Conservation (phyloP, 2,329 filamentous ascomycete species). For the Penicillium digitatum region DNA sequence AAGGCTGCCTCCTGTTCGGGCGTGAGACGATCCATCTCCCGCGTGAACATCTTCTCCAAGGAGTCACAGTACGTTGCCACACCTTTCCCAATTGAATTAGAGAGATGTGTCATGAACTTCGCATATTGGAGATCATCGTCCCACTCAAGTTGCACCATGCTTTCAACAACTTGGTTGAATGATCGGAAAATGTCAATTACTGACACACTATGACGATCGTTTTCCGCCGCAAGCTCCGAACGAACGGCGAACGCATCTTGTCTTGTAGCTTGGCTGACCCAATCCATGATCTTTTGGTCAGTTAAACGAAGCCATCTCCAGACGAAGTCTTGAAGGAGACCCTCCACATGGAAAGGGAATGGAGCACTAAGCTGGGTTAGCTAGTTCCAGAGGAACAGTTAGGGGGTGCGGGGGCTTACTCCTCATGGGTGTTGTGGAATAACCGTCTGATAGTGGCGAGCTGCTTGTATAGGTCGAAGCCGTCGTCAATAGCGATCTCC, state of each 20-base stretch:
- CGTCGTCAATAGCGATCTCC: constrained; percentile 83
- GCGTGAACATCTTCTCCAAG: constrained; percentile 76
- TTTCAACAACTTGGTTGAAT: constrained; percentile 87
- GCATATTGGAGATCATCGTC: constrained; percentile 90
- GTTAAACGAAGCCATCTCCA: constrained; percentile 90
- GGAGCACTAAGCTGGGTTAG: constrained; percentile 44
- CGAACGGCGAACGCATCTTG: constrained; percentile 82
- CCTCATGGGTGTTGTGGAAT: constrained; percentile 70
- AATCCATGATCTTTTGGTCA: constrained; percentile 72
- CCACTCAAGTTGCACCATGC: constrained; percentile 83
- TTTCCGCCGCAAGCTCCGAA: constrained; percentile 64
- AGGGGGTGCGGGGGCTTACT: constrained; percentile 31
- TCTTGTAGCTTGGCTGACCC: constrained; percentile 86
- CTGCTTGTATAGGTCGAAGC: constrained; percentile 88
- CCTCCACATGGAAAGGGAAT: constrained; percentile 86
- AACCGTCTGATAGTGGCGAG: constrained; percentile 79
- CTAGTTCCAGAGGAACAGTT: not conserved
- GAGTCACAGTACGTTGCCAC: constrained; percentile 88
- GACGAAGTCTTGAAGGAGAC: constrained; percentile 82
- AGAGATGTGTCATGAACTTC: constrained; percentile 91
- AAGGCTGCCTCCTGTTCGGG: constrained; percentile 79
- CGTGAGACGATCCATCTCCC: constrained; percentile 88
- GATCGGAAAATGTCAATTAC: constrained; percentile 90
- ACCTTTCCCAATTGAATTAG: constrained; percentile 77
- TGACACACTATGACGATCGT: constrained; percentile 86